Evolutionary conservation across 257 asterid species (phyloP).

Genomic region (Lycium ferocissimum): DNA sequence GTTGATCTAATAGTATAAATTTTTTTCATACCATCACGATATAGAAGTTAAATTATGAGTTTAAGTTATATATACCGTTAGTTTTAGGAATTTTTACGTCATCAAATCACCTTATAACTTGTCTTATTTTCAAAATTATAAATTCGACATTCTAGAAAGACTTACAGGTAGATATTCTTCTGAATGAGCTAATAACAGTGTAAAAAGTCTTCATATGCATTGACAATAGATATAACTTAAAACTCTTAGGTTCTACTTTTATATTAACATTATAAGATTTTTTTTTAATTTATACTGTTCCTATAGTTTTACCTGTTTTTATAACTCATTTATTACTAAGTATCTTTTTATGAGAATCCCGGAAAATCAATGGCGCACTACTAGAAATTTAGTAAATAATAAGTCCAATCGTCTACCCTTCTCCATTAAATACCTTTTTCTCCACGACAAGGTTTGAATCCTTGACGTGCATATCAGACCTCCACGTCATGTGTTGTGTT

Average conservation of each 20-base stretch:
- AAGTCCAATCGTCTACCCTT: rapidly evolving
- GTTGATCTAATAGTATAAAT: background rate
- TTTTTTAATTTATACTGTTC: too few relatives aligned
- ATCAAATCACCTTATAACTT: background rate
- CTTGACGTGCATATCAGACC: background rate
- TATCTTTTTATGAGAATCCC: background rate
- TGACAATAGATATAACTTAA: too few relatives aligned
- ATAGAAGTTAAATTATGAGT: too few relatives aligned
- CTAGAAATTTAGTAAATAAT: background rate
- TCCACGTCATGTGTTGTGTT: background rate
- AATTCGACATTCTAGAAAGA: too few relatives aligned
- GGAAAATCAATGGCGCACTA: background rate
- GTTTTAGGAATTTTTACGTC: background rate
- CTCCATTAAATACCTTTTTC: background rate
- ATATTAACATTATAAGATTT: too few relatives aligned
- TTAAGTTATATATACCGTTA: too few relatives aligned
- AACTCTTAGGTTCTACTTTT: too few relatives aligned
- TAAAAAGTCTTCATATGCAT: too few relatives aligned
- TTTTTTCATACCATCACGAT: background rate
- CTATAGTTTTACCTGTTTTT: background rate
- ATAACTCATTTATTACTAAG: background rate
- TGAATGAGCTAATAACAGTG: too few relatives aligned
- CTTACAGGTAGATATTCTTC: too few relatives aligned
- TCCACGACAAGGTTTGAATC: background rate
- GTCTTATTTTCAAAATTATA: too few relatives aligned